A percentile compares a stretch with the other conserved stretches of the same genome.
Evolutionary conservation across 805 yeast genomes (phyloP).

Genomic region (Spathaspora sp.): DNA sequence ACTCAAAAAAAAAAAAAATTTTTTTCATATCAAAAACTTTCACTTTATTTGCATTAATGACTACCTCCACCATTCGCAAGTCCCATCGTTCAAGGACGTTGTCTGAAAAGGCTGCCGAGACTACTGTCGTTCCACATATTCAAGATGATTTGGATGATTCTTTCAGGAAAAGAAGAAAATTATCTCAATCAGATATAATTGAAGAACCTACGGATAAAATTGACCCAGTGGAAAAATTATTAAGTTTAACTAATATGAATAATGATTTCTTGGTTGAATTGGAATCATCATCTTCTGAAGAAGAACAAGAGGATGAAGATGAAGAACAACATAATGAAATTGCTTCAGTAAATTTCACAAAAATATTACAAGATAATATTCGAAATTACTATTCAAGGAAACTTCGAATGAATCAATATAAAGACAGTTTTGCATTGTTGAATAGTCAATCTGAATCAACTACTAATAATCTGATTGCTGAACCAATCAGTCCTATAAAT

Average conservation of each 20-base stretch:
- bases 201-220: slow-evolving; percentile 23
- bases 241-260: slow-evolving; percentile 30
- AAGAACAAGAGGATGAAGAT: slow-evolving; percentile 10
- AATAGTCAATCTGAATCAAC: slow-evolving; percentile 11
- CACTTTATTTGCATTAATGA: not conserved
- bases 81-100: slow-evolving; percentile 24
- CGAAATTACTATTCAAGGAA: slow-evolving; percentile 25
- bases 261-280: slow-evolving; percentile 28
- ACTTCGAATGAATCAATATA: slow-evolving; percentile 23
- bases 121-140: not conserved
- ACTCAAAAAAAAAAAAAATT: not conserved
- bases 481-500: slow-evolving; percentile 1
- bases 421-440: slow-evolving; percentile 30
- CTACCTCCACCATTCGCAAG: slow-evolving; percentile 23
- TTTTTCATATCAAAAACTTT: not conserved
- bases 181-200: not conserved
- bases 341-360: slow-evolving; percentile 28
- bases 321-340: slow-evolving; percentile 9
- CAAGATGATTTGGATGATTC: slow-evolving; percentile 6
- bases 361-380: slow-evolving; percentile 37
- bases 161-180: slow-evolving; percentile 7
- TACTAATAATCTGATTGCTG: not conserved
- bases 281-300: slow-evolving; percentile 14
- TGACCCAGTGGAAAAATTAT: slow-evolving; percentile 41
- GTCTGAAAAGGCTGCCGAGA: slow-evolving; percentile 18